Evolutionary conservation across 495 filamentous ascomycete genomes (phyloP).

Genomic region (Aspergillus avenaceus): DNA sequence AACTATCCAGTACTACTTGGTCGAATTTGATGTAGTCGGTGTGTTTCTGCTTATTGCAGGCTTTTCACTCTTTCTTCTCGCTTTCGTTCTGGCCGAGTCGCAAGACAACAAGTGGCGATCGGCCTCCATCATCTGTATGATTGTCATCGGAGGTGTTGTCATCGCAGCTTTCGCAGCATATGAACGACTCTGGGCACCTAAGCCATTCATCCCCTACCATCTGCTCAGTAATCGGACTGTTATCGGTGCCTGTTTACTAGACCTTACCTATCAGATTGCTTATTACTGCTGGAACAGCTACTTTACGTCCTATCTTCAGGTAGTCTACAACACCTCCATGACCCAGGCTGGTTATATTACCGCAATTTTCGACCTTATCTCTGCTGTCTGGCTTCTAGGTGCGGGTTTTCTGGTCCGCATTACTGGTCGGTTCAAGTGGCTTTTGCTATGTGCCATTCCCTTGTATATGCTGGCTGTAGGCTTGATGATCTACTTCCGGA

Average conservation of each 20-base stretch:
- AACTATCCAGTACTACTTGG: constrained; percentile 11
- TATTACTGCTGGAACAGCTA: constrained; percentile 54
- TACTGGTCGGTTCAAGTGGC: constrained; percentile 50
- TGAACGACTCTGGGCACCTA: constrained; percentile 49
- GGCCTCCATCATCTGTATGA: constrained; percentile 44
- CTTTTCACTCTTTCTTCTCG: constrained; percentile 53
- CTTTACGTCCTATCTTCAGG: constrained; percentile 65
- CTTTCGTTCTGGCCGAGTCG: constrained; percentile 20
- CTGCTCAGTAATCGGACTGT: constrained; percentile 59
- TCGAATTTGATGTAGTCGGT: constrained; percentile 37
- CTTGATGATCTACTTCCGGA: constrained; percentile 64
- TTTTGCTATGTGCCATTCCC: constrained; percentile 48
- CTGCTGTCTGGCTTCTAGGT: neutral
- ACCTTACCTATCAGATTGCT: constrained; percentile 46
- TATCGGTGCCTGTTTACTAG: constrained; percentile 53
- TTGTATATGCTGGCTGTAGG: constrained; percentile 51
- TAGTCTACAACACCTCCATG: constrained; percentile 56
- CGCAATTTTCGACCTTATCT: constrained; percentile 35
- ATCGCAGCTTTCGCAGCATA: constrained; percentile 51
- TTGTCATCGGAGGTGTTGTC: constrained; percentile 48
- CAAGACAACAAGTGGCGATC: constrained; percentile 40
- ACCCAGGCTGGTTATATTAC: constrained; percentile 53
- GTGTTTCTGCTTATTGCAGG: constrained; percentile 52
- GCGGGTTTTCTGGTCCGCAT: constrained; percentile 37
- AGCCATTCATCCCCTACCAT: constrained; percentile 52